Base-by-base conservation (phyloP, 2,329 filamentous ascomycete species). In the Stromatinia cepivora region DNA sequence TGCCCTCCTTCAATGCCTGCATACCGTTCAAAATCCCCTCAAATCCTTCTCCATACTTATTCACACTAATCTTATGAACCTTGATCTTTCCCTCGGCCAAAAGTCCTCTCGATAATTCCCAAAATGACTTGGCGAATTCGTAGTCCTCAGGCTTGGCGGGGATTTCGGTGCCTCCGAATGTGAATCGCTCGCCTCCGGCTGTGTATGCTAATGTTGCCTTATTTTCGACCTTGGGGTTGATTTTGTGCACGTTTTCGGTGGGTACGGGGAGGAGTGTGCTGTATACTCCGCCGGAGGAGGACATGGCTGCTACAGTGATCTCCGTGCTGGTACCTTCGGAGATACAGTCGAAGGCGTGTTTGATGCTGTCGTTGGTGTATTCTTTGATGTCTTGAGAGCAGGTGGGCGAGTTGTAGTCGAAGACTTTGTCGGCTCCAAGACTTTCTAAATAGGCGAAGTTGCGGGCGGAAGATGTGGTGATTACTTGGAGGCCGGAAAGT, bases 281-380 rank as follows among this genome's bases (percentile, higher is more conserved):
- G 76, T 83, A 84, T 34, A 77, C 75, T 34, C 81, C 81, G 4
- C 79, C 77, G 9, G 54, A 71, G 45, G 75, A 70, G 4, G 78
- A 79, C 56, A 86, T 76, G 13, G 82, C 79, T 1, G 77, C 76
- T 45, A 80, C 79, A 75, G 80, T 81, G 70, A 83, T 81, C 25
- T 76, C 25, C 0, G 71, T 15, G 20, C 67, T 80, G 11, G 69
- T 58, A 31, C 77, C 77, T 71, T 82, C 80, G 45, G 80, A 77
- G 67, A 86, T 83, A 70, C 81, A 84, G 75, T 87, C 85, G 50
- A 85, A 81, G 5, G 78, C 83, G 36, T 82, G 76, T 20, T 76
- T 75, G 4, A 87, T 77, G 42, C 75, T 77, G 76, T 83, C 80
- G 4, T 81, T 77, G 13, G 83, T 84, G 65, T 79, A 79, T 54